These are phyloP conservation scores for Pseudopithomyces chartarum DNA, from an alignment of 2,329 filamentous ascomycete genomes.

Conservation along the genomic window DNA sequence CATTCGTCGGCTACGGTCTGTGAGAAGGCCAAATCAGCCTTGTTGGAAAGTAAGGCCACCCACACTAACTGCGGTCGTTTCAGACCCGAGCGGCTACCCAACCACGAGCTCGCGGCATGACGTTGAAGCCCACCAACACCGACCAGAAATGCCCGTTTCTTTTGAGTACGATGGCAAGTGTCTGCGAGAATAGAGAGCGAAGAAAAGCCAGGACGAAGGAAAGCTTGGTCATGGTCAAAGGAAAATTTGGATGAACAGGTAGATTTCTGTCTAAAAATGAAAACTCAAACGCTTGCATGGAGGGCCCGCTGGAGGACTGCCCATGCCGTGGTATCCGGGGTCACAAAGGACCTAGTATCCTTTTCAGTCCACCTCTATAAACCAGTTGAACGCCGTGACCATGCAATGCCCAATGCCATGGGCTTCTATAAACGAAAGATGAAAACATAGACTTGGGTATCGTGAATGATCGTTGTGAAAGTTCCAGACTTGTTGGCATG, in stretches of 20 bases:
- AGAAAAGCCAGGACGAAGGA: background rate
- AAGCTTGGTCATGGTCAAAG: too few species aligned
- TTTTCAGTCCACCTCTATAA: constrained; percentile 1
- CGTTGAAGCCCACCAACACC: constrained; percentile 23
- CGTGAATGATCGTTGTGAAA: constrained; percentile 16
- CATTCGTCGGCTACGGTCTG: constrained; percentile 6
- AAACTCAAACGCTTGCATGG: background rate
- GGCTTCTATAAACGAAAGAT: constrained; percentile 13
- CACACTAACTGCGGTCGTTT: constrained; percentile 38
- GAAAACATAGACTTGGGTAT: constrained; percentile 22
- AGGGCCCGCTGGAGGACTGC: background rate
- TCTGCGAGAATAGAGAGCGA: background rate
- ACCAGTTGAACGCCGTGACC: constrained; percentile 17
- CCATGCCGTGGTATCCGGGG: background rate
- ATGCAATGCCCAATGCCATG: constrained; percentile 14
- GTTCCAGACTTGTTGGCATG: background rate
- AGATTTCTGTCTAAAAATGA: constrained; percentile 3
- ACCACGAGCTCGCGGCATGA: constrained; percentile 19
- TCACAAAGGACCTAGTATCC: background rate
- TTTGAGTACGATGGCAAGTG: background rate
- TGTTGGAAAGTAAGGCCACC: constrained; percentile 38
- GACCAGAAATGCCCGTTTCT: constrained; percentile 3
- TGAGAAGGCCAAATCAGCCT: constrained; percentile 37
- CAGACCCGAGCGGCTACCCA: constrained; percentile 26
- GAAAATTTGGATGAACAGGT: background rate